phyloP scores from a whole-genome alignment of 1,284 basidiomycete genomes.

The Coniferiporia weirii region DNA sequence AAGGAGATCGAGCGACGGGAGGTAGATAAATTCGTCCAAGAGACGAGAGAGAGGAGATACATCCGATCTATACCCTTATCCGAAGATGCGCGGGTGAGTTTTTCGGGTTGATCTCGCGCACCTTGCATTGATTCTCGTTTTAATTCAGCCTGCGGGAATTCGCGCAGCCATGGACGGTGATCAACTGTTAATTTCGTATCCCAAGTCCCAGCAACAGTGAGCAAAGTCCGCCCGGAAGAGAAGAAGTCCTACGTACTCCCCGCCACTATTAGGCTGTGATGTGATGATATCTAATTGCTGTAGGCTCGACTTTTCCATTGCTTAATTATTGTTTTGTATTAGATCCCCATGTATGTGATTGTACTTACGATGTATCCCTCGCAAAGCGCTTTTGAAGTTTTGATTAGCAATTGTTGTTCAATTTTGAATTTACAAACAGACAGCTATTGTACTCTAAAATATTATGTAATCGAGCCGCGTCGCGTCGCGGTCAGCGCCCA shows the following conservation, averaged over 20 bases:
- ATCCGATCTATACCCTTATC: constrained; percentile 44
- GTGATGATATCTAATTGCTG: too few species aligned
- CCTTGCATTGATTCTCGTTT: neutral
- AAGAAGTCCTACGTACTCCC: neutral
- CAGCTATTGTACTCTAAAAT: neutral
- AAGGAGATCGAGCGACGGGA: constrained; percentile 57
- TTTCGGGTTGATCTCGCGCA: neutral
- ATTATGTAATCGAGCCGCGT: neutral
- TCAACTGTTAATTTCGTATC: constrained; percentile 56
- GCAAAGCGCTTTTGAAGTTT: too few species aligned
- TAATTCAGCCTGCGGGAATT: constrained; percentile 57
- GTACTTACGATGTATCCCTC: too few species aligned
- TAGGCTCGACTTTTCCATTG: too few species aligned
- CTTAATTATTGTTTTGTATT: too few species aligned
- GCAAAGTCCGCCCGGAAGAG: neutral
- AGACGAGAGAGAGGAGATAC: constrained; percentile 50
- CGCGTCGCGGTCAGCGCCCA: too few species aligned
- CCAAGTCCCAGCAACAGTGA: constrained; percentile 32
- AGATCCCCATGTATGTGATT: too few species aligned
- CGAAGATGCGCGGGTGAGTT: constrained; percentile 41
- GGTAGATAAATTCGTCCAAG: constrained; percentile 50
- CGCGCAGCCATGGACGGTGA: constrained; percentile 55
- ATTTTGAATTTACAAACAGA: neutral
- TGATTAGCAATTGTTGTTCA: too few species aligned
- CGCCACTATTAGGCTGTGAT: too few species aligned